Base-by-base conservation (phyloP, 768 basidiomycete species). In the Epithele typhae region DNA sequence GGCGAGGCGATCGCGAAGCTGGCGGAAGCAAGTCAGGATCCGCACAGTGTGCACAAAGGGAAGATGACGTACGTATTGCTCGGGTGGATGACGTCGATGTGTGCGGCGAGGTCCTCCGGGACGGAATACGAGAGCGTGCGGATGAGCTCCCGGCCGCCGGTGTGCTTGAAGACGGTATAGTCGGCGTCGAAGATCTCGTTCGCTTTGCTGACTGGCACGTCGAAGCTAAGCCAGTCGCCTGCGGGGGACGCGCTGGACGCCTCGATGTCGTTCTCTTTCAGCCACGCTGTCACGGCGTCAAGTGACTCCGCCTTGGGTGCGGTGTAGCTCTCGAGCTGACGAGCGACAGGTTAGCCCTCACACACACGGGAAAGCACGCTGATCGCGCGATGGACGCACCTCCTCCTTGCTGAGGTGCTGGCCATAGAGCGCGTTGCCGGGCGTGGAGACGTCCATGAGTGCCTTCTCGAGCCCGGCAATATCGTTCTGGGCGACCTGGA, bases 371-470 rank as follows among this genome's bases (percentile, higher is more conserved):
- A 39, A 25, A 19, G 46, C 41, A 37, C 27, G 12, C 10, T 17
- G 24, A 25, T 3, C 35, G 21, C 9, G 18, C 17, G n/a, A 27
- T 24, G 7, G 1, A 42, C 46, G 14, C 18, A 74, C 70, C 48
- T 81, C 75, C 38, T 73, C 74, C 55, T 77, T 74, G 37, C 73
- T 68, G 23, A 82, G 64, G 58, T 84, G 78, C 47, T 73, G 61
- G 11, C 78, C 75, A 52, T 81, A 81, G 33, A 57, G 40, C 25
- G 58, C 41, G 55, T 62, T 68, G 8, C 55, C 54, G 3, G 70
- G 68, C 14, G 62, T 64, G 48, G 64, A 65, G 54, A 68, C 67
- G 37, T 61, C 66, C 33, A 56, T 51, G 10, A 69, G 61, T 27
- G 43, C 56, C 34, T 59, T 45, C 52, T 71, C 63, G 22, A 71